Percentiles rank a stretch among this genome's conserved stretches.
phyloP scores from a whole-genome alignment of 2,329 filamentous ascomycete genomes.

The Cadophora luteo-olivacea region DNA sequence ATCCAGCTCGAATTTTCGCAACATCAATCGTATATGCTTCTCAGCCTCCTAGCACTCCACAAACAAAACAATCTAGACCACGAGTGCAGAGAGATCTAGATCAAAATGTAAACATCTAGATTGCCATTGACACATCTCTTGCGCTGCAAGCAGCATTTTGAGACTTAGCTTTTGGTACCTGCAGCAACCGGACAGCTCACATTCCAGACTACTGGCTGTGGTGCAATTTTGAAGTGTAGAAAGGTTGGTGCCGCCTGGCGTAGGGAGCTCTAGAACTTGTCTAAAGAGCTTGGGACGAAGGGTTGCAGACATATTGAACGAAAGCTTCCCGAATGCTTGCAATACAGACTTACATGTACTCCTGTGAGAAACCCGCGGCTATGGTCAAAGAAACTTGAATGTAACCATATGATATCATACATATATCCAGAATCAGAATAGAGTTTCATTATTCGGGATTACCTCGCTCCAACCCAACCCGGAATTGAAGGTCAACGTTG shows the following conservation, averaged over 20 bases:
- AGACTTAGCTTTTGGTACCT: constrained; percentile 11
- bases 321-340: not conserved
- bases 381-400: not conserved
- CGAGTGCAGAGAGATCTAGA: not conserved
- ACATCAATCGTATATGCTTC: not conserved
- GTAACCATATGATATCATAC: not conserved
- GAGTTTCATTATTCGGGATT: not conserved
- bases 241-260: not conserved
- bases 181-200: not conserved
- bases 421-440: not conserved
- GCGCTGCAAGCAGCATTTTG: not conserved
- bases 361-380: not conserved
- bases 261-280: not conserved
- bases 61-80: not conserved
- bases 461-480: not conserved
- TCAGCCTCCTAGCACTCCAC: not conserved
- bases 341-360: not conserved
- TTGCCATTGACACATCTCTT: not conserved
- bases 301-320: not conserved
- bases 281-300: constrained; percentile 3
- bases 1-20: not conserved
- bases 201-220: not conserved
- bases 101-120: not conserved
- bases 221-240: not conserved
- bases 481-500: not conserved